Percentiles rank a stretch among this genome's conserved stretches.
These are phyloP conservation scores for Salix koriyanagi DNA, from an alignment of 345 rosid genomes.

Conservation along the genomic window DNA sequence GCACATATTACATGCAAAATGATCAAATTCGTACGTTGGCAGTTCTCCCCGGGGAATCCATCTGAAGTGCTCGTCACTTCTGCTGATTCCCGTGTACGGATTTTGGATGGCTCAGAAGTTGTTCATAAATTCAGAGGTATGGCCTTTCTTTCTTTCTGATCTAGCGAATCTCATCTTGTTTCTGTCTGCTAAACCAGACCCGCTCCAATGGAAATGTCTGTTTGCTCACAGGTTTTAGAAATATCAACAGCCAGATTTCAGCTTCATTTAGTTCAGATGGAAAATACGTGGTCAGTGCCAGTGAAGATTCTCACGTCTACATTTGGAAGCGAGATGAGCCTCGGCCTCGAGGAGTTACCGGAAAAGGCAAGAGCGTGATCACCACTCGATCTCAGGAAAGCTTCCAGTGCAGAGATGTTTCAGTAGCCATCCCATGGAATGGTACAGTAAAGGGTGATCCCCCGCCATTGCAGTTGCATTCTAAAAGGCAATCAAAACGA, in stretches of 20 bases:
- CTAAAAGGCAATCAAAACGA: slow-evolving; percentile 54
- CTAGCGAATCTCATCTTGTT: not conserved
- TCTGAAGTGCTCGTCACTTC: slow-evolving; percentile 77
- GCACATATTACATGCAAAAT: not conserved
- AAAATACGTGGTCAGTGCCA: slow-evolving; percentile 62
- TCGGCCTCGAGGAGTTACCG: slow-evolving; percentile 22
- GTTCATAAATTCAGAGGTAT: slow-evolving; percentile 77
- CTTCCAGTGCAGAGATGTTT: slow-evolving; percentile 79
- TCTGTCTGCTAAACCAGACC: too few species aligned
- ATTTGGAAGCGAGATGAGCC: slow-evolving; percentile 67
- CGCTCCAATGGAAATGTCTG: not conserved
- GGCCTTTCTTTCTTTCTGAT: not conserved
- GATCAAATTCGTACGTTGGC: slow-evolving; percentile 19
- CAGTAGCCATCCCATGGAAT: slow-evolving; percentile 82
- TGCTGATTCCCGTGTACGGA: slow-evolving; percentile 84
- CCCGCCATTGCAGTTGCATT: slow-evolving; percentile 35
- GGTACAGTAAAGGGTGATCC: slow-evolving; percentile 68
- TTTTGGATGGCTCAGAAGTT: slow-evolving; percentile 59
- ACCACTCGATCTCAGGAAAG: slow-evolving; percentile 52
- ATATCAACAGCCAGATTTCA: slow-evolving; percentile 76
- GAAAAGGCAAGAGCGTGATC: slow-evolving; percentile 38
- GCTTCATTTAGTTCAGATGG: slow-evolving; percentile 77
- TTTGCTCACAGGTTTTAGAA: slow-evolving; percentile 56
- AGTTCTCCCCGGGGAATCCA: slow-evolving; percentile 74
- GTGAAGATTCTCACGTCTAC: slow-evolving; percentile 86